phyloP scores from a whole-genome alignment of 257 asterid species.

The Rhazya stricta region DNA sequence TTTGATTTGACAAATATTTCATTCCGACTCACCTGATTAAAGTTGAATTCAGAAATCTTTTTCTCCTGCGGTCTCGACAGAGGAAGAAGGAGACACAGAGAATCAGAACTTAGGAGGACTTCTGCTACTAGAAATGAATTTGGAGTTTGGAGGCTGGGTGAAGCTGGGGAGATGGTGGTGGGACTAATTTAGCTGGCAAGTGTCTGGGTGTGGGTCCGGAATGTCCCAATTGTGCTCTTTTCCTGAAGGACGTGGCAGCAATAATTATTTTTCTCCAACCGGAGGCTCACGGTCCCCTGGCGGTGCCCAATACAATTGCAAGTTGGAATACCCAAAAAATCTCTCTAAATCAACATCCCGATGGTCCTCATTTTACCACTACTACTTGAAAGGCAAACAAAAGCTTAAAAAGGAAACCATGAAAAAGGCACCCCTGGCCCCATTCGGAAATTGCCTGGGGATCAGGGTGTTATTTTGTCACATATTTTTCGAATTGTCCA shows the following conservation, averaged over 20 bases:
- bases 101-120: neutral
- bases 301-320: neutral
- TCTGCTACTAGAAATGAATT: neutral
- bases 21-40: slow-evolving; percentile 6
- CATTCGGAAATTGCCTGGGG: too few relatives aligned
- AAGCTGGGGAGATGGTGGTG: slow-evolving; percentile 13
- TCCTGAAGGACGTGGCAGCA: slow-evolving; percentile 28
- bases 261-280: slow-evolving; percentile 17
- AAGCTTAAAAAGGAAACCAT: neutral
- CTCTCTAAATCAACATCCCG: neutral
- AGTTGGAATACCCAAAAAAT: neutral
- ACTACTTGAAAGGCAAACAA: neutral
- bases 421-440: neutral
- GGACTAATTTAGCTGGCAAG: slow-evolving; percentile 10
- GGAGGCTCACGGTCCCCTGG: slow-evolving; percentile 8
- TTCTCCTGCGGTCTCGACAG: neutral
- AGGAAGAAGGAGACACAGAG: neutral
- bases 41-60: neutral
- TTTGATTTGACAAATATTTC: neutral
- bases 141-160: neutral
- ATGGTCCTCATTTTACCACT: neutral
- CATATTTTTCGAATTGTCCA: too few relatives aligned
- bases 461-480: too few relatives aligned
- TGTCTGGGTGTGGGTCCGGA: slow-evolving; percentile 13
- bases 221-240: slow-evolving; percentile 1